Conservation (phyloP, 441 rosid species). For the Euphorbia schlechtendalii region DNA sequence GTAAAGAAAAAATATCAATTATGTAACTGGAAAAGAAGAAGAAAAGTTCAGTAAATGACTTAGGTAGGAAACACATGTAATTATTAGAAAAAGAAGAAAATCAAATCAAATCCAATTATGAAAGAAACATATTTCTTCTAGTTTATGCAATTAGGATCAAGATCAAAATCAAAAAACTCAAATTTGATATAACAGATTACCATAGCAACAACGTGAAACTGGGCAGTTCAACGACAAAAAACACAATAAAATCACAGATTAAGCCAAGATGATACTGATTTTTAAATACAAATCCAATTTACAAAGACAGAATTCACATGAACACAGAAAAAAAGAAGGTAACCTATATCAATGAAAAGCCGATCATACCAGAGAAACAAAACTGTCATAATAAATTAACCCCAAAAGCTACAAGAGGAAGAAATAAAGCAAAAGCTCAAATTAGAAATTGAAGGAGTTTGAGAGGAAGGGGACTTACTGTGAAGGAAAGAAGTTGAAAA, state of each 20-base stretch:
- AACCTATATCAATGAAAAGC: not conserved
- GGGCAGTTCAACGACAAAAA: not conserved
- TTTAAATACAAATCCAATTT: too few species aligned
- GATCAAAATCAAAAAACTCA: not conserved
- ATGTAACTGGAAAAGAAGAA: not conserved
- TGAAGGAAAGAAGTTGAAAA: not conserved
- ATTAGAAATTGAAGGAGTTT: not conserved
- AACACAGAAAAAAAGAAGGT: not conserved
- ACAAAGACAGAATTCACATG: not conserved
- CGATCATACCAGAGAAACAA: not conserved
- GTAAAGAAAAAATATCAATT: not conserved
- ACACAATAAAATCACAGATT: not conserved
- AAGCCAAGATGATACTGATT: too few species aligned
- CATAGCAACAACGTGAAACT: not conserved
- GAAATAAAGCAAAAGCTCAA: not conserved
- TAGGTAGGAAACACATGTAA: not conserved
- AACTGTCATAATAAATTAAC: conserved; percentile 2
- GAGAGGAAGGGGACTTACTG: not conserved
- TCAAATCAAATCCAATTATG: not conserved
- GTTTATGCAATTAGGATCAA: not conserved
- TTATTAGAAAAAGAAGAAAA: not conserved
- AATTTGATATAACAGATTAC: not conserved
- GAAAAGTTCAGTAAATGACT: not conserved
- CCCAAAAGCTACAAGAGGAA: not conserved
- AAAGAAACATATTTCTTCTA: not conserved